phyloP scores from a whole-genome alignment of 169 alveolate genomes.

The Babesia gibsoni region DNA sequence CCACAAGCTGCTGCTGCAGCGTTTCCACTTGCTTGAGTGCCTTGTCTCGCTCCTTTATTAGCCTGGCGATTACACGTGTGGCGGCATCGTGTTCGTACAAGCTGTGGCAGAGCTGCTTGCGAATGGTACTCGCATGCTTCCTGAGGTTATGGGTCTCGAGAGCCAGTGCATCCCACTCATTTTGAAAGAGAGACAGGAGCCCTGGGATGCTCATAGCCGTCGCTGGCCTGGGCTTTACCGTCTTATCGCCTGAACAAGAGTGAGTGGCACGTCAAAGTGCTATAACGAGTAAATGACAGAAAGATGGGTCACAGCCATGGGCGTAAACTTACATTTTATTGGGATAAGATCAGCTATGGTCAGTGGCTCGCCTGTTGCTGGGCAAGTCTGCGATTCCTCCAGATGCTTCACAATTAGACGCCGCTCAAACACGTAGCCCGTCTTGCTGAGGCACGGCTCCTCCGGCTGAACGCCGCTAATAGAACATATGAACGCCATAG shows the following conservation, averaged over 20 bases:
- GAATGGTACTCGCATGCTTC: slow-evolving; percentile 80
- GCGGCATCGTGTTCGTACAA: slow-evolving; percentile 98
- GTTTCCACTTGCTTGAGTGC: slow-evolving; percentile 82
- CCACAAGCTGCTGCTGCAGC: slow-evolving; percentile 73
- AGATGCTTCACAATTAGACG: slow-evolving; percentile 80
- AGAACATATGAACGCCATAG: slow-evolving; percentile 80
- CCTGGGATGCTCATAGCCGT: slow-evolving; percentile 92
- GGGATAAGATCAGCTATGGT: slow-evolving; percentile 74
- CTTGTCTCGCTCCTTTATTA: slow-evolving; percentile 92
- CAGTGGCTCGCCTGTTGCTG: slow-evolving; percentile 78
- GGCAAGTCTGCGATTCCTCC: slow-evolving; percentile 74
- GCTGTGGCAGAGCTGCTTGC: slow-evolving; percentile 93
- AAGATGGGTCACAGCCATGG: neutral
- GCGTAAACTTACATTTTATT: slow-evolving; percentile 59
- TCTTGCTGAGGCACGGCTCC: slow-evolving; percentile 81
- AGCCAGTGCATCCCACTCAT: slow-evolving; percentile 95
- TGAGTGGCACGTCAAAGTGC: neutral
- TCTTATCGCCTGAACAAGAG: slow-evolving; percentile 54
- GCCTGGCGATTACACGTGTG: slow-evolving; percentile 94
- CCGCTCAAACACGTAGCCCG: slow-evolving; percentile 82
- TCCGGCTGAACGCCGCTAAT: slow-evolving; percentile 84
- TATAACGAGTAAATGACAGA: neutral
- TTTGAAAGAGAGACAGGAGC: slow-evolving; percentile 84
- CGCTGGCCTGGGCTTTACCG: slow-evolving; percentile 89
- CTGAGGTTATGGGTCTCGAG: slow-evolving; percentile 89